A percentile compares a stretch with the other conserved stretches of the same genome.
phyloP scores from a whole-genome alignment of 2,329 filamentous ascomycete genomes.

The Fusarium sororula region DNA sequence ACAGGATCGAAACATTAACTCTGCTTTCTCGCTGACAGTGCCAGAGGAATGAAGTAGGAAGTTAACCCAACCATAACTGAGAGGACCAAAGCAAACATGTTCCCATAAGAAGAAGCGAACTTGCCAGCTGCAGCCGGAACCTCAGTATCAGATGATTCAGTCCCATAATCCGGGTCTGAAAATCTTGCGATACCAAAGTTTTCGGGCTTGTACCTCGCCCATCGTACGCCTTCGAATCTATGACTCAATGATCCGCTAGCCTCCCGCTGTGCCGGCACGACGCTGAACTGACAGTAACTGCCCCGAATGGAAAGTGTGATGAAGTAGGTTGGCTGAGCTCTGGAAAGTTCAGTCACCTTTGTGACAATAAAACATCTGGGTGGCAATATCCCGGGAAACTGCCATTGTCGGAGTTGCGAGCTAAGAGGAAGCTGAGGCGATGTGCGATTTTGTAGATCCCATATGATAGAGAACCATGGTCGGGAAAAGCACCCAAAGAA shows the following conservation, averaged over 20 bases:
- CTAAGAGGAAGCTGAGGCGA: fast-evolving
- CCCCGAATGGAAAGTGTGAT: fast-evolving
- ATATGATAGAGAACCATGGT: fast-evolving
- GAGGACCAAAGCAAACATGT: not conserved
- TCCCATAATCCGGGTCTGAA: fast-evolving
- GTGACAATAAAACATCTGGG: fast-evolving
- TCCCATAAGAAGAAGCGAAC: too few relatives aligned
- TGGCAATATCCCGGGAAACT: fast-evolving
- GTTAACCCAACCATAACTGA: fast-evolving
- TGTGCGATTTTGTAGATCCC: not conserved
- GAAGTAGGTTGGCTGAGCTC: fast-evolving
- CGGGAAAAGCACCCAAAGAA: fast-evolving
- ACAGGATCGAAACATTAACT: not conserved
- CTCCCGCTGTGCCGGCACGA: fast-evolving
- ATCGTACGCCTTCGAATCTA: fast-evolving
- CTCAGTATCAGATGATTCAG: fast-evolving
- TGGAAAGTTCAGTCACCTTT: fast-evolving
- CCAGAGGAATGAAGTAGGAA: fast-evolving
- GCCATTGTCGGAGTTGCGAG: not conserved
- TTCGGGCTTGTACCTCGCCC: fast-evolving
- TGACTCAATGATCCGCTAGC: fast-evolving
- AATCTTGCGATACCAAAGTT: fast-evolving
- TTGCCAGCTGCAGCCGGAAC: too few relatives aligned
- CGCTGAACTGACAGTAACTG: fast-evolving
- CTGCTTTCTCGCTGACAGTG: fast-evolving